phyloP scores from a whole-genome alignment of 352 stramenopile genomes.

The Plasmopara viticola region DNA sequence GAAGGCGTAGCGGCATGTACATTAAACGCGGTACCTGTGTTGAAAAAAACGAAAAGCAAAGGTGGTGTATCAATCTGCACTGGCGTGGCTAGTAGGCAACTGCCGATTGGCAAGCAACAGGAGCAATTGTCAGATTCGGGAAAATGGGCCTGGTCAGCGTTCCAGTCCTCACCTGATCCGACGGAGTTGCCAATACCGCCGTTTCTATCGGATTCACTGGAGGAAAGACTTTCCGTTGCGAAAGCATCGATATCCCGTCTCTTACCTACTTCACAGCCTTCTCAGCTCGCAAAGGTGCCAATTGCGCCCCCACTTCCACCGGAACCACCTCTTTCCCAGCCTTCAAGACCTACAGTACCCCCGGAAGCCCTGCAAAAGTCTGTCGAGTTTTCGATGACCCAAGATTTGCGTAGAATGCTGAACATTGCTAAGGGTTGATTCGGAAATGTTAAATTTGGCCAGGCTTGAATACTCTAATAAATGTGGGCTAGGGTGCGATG shows the following conservation, averaged over 20 bases:
- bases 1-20: constrained; percentile 13
- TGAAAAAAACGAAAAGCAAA: constrained; percentile 36
- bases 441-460: background rate
- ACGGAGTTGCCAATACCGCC: constrained; percentile 66
- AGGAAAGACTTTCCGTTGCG: constrained; percentile 2
- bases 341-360: constrained; percentile 25
- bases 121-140: constrained; percentile 45
- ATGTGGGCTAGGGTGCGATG: too few relatives aligned
- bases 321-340: constrained; percentile 13
- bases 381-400: constrained; percentile 71
- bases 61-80: constrained; percentile 24
- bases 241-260: constrained; percentile 13
- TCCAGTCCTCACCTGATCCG: constrained; percentile 75
- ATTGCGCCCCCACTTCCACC: constrained; percentile 18
- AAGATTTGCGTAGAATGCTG: constrained; percentile 70
- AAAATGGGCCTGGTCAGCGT: constrained; percentile 82
- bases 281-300: constrained; percentile 7
- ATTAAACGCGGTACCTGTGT: constrained; percentile 1
- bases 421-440: constrained; percentile 57
- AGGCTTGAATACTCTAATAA: too few relatives aligned
- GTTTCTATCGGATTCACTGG: constrained; percentile 35
- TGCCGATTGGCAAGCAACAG: constrained; percentile 34
- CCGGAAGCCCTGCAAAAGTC: constrained; percentile 36
- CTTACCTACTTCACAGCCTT: constrained; percentile 19
- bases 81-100: constrained; percentile 16